Base-by-base conservation (phyloP, 805 yeast genomes). In the Cephaloascus fragrans region DNA sequence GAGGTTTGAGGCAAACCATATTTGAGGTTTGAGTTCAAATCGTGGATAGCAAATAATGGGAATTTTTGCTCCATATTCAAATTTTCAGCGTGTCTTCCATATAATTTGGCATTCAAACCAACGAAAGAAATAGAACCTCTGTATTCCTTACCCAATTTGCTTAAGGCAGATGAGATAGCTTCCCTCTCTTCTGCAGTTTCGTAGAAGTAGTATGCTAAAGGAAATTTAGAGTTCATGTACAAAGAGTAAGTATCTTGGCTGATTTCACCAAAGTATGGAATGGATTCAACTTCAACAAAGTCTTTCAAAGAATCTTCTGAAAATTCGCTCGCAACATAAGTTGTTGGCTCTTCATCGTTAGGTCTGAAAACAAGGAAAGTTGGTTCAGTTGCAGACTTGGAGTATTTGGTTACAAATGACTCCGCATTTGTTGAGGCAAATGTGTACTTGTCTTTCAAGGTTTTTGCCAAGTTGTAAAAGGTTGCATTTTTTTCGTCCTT, bases 11-110 rank as follows among this genome's bases (percentile, higher is more conserved):
- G 62, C 49, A 80, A 66, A 57, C 89, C 89, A 57, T 73, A 90
- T 70, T 90, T 93, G 59, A 72, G 68, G 69, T 87, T 84, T 35
- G 63, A 53, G 16, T 50, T 61, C 41, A 76, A 54, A 54, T 87
- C 84, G 64, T 90, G 97, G 49, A 90, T 82, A 37, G 79, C 96
- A 57, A 93, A 81, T 43, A 90, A 76, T 60, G 98, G 98, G 75
- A 83, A 82, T 52, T 79, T 76, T 55, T 85, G 83, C 63, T 79
- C 69, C 76, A 89, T 75, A 71, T 83, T 86, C 58, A 93, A 73
- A 63, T 78, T 76, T 54, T 75, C 81, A 41, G 96, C 96, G 56
- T 90, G 97, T 61, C 73, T 76, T 47, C 96, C 96, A 57, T 66
- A 93, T 52, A 67, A 66, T 40, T 69, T 55, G 41, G 95, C 95